phyloP scores from a whole-genome alignment of 2,329 filamentous ascomycete genomes.

The Beauveria brongniartii region DNA sequence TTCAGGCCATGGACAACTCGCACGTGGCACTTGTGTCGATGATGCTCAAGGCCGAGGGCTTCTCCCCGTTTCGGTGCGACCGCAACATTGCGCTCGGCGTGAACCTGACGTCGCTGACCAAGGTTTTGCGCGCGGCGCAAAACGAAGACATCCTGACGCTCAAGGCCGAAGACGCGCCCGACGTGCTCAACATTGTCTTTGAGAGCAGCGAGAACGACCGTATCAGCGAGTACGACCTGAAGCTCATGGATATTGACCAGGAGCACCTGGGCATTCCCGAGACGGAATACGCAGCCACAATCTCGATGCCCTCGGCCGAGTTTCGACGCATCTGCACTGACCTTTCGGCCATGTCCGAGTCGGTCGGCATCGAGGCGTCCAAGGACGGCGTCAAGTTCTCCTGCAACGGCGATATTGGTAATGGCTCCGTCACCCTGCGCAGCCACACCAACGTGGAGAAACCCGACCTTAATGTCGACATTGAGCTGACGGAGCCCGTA shows the following conservation, averaged over 20 bases:
- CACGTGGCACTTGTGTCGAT: slow-evolving; percentile 98
- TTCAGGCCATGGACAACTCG: slow-evolving; percentile 99
- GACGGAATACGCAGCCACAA: slow-evolving; percentile 92
- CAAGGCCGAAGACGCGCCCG: slow-evolving; percentile 94
- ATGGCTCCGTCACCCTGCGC: slow-evolving; percentile 85
- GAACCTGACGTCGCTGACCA: slow-evolving; percentile 93
- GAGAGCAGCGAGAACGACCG: slow-evolving; percentile 84
- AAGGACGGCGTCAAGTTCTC: slow-evolving; percentile 97
- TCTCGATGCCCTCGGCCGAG: slow-evolving; percentile 79
- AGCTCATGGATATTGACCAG: slow-evolving; percentile 99
- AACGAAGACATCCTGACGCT: slow-evolving; percentile 91
- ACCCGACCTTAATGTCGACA: slow-evolving; percentile 75
- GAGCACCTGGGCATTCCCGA: slow-evolving; percentile 98
- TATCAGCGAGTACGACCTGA: slow-evolving; percentile 98
- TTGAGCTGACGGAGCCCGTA: slow-evolving; percentile 87
- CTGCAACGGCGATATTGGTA: slow-evolving; percentile 91
- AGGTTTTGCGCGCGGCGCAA: slow-evolving; percentile 90
- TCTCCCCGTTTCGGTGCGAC: slow-evolving; percentile 94
- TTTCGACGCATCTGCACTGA: slow-evolving; percentile 95
- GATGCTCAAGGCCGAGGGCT: slow-evolving; percentile 93
- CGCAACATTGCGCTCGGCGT: slow-evolving; percentile 97
- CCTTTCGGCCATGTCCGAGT: slow-evolving; percentile 86
- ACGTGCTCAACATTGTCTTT: slow-evolving; percentile 91
- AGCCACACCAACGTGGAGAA: slow-evolving; percentile 86
- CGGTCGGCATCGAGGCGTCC: slow-evolving; percentile 88